Base-by-base conservation (phyloP, 345 rosid genomes). In the Eucalyptus paniculata region DNA sequence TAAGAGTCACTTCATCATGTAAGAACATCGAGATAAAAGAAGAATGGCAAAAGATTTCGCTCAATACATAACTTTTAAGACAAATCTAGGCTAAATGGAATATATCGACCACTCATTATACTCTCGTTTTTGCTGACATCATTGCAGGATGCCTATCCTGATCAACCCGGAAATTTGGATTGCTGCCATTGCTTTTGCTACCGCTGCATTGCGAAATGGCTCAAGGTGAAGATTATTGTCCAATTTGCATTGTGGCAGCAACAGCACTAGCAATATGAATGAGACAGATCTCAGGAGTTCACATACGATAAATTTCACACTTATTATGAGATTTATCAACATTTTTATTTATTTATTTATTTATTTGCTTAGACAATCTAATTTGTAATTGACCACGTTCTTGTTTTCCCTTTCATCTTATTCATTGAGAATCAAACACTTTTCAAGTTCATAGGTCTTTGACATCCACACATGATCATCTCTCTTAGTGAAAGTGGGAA, bases 41-140 rank as follows among this genome's bases (percentile, higher is more conserved):
- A 23, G 62, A 23, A 56, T 23, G 3, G 13, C 1, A 5, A 19
- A 2, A 56, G 5, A 9, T 56, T 56, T 24, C 3, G 0, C 6
- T 9, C 1, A 5, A 1, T 23, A 51, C 56, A 6, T 56, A 24
- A 56, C 3, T 56, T 24, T 56, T 24, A 56, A 4, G 30, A 56
- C 13, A 56, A 56, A 23, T 56, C 62, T 53, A 56, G 28, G 56
- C 10, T 19, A 53, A 19, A 0, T 53, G 1, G 30, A 21, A 56
- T 56, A 23, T 9, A 56, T 5, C 12, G 0, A 56, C 12, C 62
- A 56, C 62, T 56, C 1, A 9, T 56, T 56, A 56, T 54, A 23
- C 60, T 21, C 60, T 54, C 1, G 0, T 23, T 23, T 56, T 56
- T 56, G 62, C 62, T 9, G 1, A 21, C 62, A 56, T 10, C 3